These are phyloP conservation scores for Didymella sp. DNA, from an alignment of 2,329 filamentous ascomycete genomes.

Conservation along the genomic window DNA sequence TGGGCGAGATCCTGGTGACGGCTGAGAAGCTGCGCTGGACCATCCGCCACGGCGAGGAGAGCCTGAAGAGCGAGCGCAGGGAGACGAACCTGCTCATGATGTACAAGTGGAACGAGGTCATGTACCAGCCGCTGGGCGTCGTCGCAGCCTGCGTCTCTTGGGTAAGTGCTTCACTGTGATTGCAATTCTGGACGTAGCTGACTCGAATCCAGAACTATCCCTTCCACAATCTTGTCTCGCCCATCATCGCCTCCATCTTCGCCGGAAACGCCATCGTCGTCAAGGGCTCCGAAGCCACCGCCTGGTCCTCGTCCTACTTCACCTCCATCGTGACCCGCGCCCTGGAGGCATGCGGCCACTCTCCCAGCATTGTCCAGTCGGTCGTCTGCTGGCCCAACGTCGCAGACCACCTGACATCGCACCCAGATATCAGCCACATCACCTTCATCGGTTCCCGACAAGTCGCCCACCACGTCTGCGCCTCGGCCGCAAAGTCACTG, in stretches of 20 bases:
- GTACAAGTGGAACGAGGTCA: constrained; percentile 91
- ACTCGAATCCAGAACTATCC: constrained; percentile 66
- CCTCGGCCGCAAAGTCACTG: constrained; percentile 82
- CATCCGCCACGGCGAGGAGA: constrained; percentile 84
- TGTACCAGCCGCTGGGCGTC: constrained; percentile 91
- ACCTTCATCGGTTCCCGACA: constrained; percentile 94
- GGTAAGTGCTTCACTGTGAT: background rate
- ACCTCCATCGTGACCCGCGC: constrained; percentile 78
- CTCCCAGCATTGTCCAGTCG: constrained; percentile 80
- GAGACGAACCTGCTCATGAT: constrained; percentile 93
- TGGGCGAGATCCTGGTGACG: constrained; percentile 94
- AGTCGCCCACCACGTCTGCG: constrained; percentile 87
- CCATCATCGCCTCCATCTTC: constrained; percentile 89
- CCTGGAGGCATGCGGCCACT: constrained; percentile 81
- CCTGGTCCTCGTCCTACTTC: constrained; percentile 90
- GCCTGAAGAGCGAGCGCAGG: constrained; percentile 72
- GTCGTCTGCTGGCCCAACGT: constrained; percentile 87
- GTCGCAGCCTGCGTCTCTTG: constrained; percentile 92
- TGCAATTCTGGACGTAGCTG: too few species aligned
- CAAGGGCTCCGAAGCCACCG: constrained; percentile 94
- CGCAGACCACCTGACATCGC: constrained; percentile 82
- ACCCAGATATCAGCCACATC: constrained; percentile 82
- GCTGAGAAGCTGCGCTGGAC: constrained; percentile 96
- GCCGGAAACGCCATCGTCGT: constrained; percentile 90
- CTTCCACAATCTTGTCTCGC: constrained; percentile 93